phyloP scores from a whole-genome alignment of 2,329 filamentous ascomycete species.

The Myriosclerotinia duriaeana region DNA sequence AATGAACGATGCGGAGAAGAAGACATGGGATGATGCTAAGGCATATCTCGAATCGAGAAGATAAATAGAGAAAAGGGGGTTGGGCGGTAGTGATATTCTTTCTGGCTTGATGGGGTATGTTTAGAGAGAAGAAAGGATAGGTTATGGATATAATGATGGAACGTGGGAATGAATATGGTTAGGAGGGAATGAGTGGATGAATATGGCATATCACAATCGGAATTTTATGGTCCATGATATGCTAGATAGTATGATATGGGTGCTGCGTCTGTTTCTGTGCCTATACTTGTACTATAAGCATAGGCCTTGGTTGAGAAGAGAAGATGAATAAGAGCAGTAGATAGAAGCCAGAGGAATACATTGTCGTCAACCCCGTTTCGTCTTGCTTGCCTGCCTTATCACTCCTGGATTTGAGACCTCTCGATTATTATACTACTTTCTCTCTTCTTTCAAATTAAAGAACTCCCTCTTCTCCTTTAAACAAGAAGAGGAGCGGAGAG shows the following conservation, averaged over 20 bases:
- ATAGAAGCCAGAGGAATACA: slow-evolving; percentile 1
- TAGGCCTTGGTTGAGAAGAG: neutral
- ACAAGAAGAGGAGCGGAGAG: no score
- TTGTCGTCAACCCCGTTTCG: neutral
- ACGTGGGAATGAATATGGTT: neutral
- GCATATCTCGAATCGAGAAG: slow-evolving; percentile 47
- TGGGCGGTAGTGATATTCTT: slow-evolving; percentile 33
- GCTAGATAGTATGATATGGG: neutral
- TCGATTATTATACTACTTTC: no score
- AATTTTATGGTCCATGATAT: neutral
- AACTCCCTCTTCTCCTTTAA: no score
- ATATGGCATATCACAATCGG: neutral
- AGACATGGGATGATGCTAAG: slow-evolving; percentile 56
- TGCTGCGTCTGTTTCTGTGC: neutral
- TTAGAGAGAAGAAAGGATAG: neutral
- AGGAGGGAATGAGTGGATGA: neutral
- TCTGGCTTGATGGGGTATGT: neutral
- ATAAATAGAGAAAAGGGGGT: slow-evolving; percentile 31
- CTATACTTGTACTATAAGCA: neutral
- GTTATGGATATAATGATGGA: neutral
- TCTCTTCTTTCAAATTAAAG: no score
- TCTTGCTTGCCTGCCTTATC: neutral
- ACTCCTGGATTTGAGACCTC: no score
- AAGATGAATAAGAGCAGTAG: neutral
- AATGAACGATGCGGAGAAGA: slow-evolving; percentile 49